Evolutionary conservation across 2,329 filamentous ascomycete species (phyloP).

Genomic region (Colletotrichum melonis): DNA sequence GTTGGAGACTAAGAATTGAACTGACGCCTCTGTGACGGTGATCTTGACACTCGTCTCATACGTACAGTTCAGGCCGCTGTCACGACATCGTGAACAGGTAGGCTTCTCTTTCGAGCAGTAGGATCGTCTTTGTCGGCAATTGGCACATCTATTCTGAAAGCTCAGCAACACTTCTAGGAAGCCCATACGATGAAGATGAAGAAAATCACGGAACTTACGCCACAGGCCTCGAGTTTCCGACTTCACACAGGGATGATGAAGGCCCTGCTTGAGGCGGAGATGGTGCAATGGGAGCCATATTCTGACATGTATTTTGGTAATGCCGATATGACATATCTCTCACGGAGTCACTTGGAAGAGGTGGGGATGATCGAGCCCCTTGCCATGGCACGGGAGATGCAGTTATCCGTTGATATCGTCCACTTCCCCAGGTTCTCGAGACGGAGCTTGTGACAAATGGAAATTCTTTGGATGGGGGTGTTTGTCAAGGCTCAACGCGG

Average conservation of each 20-base stretch:
- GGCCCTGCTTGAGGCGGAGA: constrained; percentile 12
- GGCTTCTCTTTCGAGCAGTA: constrained; percentile 52
- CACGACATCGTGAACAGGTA: constrained; percentile 47
- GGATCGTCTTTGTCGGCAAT: constrained; percentile 48
- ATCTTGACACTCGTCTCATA: constrained; percentile 48
- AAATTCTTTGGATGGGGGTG: constrained; percentile 4
- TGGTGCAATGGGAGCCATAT: constrained; percentile 12
- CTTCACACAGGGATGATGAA: not conserved
- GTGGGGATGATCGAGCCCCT: constrained; percentile 19
- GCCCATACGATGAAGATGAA: not conserved
- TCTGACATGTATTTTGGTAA: not conserved
- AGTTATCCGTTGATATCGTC: not conserved
- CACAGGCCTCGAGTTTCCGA: constrained; percentile 39
- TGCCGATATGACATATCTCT: constrained; percentile 2
- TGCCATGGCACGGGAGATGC: constrained; percentile 10
- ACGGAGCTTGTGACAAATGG: constrained; percentile 28
- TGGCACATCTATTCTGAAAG: constrained; percentile 43
- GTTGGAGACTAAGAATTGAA: not conserved
- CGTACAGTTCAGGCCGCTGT: constrained; percentile 43
- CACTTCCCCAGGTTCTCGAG: constrained; percentile 5
- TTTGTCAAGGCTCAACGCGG: constrained; percentile 9
- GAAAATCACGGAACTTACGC: constrained; percentile 38
- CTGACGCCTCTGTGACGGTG: constrained; percentile 47
- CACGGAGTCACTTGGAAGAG: not conserved
- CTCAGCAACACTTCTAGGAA: not conserved